Evolutionary conservation across 208 protist genomes (phyloP).

Genomic region (Crithidia sp.): DNA sequence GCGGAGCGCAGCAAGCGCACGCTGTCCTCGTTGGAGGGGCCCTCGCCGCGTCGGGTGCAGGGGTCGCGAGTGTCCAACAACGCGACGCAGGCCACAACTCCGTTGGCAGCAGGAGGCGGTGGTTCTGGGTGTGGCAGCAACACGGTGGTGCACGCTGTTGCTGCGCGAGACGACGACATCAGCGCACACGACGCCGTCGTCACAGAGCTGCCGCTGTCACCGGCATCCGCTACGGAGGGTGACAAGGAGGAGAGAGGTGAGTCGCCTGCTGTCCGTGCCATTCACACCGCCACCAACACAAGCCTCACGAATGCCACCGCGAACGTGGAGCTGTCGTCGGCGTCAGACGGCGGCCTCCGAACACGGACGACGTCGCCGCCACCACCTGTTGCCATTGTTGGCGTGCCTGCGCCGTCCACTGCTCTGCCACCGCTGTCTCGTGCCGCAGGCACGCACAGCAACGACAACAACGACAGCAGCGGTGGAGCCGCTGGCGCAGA

Average conservation of each 20-base stretch:
- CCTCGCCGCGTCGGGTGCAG: not conserved
- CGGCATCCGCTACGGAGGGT: not conserved
- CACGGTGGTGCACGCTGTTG: not conserved
- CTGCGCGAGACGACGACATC: not conserved
- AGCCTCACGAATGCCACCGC: too few relatives aligned
- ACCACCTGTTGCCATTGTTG: not conserved
- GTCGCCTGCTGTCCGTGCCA: not conserved
- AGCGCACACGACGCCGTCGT: not conserved
- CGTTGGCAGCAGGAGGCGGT: not conserved
- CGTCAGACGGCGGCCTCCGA: not conserved
- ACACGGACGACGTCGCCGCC: not conserved
- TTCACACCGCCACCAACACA: not conserved
- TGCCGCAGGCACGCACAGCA: too few relatives aligned
- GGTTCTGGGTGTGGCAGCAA: not conserved
- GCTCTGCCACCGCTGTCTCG: conserved; percentile 10
- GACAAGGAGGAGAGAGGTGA: not conserved
- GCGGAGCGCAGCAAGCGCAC: conserved; percentile 5
- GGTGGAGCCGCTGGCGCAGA: not conserved
- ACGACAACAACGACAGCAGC: too few relatives aligned
- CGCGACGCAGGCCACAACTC: not conserved
- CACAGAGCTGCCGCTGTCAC: not conserved
- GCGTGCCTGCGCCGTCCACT: not conserved
- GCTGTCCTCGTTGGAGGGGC: not conserved
- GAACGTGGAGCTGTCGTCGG: not conserved
- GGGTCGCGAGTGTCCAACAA: not conserved